Conservation (phyloP, 352 stramenopile species). For the Pythium plurisporium region DNA sequence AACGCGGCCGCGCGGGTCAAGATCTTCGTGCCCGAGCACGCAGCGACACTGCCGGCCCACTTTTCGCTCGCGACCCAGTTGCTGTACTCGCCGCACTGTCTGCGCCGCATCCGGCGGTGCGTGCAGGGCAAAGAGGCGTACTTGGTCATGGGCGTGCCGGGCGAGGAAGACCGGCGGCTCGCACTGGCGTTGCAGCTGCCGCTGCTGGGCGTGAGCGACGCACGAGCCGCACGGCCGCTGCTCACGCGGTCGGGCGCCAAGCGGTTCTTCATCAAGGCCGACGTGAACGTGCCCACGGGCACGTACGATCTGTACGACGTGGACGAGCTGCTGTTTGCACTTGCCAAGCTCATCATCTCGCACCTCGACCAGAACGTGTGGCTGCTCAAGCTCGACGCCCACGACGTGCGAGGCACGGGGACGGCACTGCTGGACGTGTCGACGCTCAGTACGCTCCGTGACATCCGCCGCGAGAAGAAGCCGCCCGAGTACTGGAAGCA, state of each 20-base stretch:
- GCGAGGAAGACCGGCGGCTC: constrained; percentile 76
- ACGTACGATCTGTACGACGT: constrained; percentile 89
- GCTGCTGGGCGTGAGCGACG: constrained; percentile 55
- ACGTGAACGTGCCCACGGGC: constrained; percentile 83
- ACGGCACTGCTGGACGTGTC: constrained; percentile 66
- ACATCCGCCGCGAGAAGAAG: constrained; percentile 61
- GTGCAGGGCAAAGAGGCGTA: constrained; percentile 64
- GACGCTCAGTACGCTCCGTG: constrained; percentile 45
- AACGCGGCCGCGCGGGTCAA: constrained; percentile 66
- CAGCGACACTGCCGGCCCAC: constrained; percentile 69
- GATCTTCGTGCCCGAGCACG: constrained; percentile 82
- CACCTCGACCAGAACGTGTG: constrained; percentile 77
- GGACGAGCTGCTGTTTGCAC: constrained; percentile 74
- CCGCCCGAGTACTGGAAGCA: constrained; percentile 68
- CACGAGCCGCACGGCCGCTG: constrained; percentile 41
- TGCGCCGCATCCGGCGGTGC: constrained; percentile 59
- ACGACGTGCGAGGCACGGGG: constrained; percentile 62
- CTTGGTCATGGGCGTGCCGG: constrained; percentile 68
- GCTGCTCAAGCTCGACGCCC: constrained; percentile 76
- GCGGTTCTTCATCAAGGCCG: constrained; percentile 71
- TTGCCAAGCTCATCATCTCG: constrained; percentile 83
- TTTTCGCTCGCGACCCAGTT: constrained; percentile 78
- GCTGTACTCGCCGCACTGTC: constrained; percentile 79
- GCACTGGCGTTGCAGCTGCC: constrained; percentile 72
- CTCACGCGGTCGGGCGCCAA: constrained; percentile 79